These are phyloP conservation scores for Plectranthus barbatus DNA, from an alignment of 257 asterid species.

Conservation along the genomic window DNA sequence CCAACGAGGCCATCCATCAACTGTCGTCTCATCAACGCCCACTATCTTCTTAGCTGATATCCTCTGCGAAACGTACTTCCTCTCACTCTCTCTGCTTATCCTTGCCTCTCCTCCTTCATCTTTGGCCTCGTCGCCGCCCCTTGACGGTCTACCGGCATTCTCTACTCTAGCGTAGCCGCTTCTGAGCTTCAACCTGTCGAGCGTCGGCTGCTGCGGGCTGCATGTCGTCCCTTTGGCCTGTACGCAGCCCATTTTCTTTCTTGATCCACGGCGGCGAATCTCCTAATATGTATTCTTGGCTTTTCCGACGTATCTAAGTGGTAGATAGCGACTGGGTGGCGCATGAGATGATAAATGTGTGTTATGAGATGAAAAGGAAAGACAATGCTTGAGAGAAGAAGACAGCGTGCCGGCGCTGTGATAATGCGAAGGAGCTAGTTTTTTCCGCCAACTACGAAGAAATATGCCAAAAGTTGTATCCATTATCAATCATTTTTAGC, in stretches of 20 bases:
- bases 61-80: constrained; percentile 14
- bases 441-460: constrained; percentile 9
- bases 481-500: constrained; percentile 5
- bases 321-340: constrained; percentile 1
- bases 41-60: constrained; percentile 25
- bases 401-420: constrained; percentile 23
- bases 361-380: not conserved
- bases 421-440: not conserved
- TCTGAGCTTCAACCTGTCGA: constrained; percentile 33
- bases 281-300: too few relatives aligned
- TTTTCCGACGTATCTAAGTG: constrained; percentile 5
- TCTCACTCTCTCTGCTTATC: constrained; percentile 21
- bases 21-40: constrained; percentile 33
- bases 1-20: constrained; percentile 79
- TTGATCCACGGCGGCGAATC: constrained; percentile 19
- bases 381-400: not conserved
- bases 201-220: not conserved
- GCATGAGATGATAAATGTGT: not conserved
- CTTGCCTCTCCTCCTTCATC: constrained; percentile 11
- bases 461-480: not conserved
- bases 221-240: constrained; percentile 18
- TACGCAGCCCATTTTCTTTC: constrained; percentile 66
- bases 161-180: constrained; percentile 25
- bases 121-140: too few relatives aligned
- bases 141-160: not conserved